Evolutionary conservation across 179 eudicot genomes (phyloP).

Genomic region (Heliamphora pulchella): DNA sequence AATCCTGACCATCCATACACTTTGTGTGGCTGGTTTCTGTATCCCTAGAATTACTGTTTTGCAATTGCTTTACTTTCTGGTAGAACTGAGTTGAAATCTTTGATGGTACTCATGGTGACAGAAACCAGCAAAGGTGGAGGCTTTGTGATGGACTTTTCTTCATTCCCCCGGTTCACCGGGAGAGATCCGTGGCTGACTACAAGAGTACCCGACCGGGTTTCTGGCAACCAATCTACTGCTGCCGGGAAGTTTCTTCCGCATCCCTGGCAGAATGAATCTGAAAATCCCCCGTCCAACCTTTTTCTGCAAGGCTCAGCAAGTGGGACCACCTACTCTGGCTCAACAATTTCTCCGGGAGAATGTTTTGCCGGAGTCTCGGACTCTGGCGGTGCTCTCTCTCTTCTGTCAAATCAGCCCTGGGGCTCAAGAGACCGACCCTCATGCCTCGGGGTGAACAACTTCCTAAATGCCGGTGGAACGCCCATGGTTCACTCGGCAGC

Average conservation of each 20-base stretch:
- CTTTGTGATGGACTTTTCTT: conserved; percentile 69
- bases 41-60: background rate
- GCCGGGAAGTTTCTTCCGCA: conserved; percentile 33
- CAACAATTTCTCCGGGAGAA: conserved; percentile 50
- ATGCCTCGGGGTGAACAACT: conserved; percentile 32
- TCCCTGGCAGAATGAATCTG: conserved; percentile 48
- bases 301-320: conserved; percentile 43
- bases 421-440: conserved; percentile 50
- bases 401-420: conserved; percentile 96
- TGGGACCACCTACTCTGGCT: conserved; percentile 29
- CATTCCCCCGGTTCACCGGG: conserved; percentile 37
- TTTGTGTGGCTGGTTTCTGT: background rate
- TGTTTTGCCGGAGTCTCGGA: conserved; percentile 44
- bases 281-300: conserved; percentile 30
- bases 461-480: conserved; percentile 33
- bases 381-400: conserved; percentile 96
- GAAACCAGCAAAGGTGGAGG: conserved; percentile 48
- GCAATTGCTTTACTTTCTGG: background rate
- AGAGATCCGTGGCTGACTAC: conserved; percentile 45
- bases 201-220: conserved; percentile 32
- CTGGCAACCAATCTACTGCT: conserved; percentile 33
- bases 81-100: background rate
- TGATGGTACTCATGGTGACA: conserved; percentile 24
- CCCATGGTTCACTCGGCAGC: conserved; percentile 36
- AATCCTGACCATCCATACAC: too few species aligned